A percentile compares a stretch with the other conserved stretches of the same genome.
Evolutionary conservation across 208 protist genomes (phyloP).

Genomic region (Herpetomonas samuelpessoai): DNA sequence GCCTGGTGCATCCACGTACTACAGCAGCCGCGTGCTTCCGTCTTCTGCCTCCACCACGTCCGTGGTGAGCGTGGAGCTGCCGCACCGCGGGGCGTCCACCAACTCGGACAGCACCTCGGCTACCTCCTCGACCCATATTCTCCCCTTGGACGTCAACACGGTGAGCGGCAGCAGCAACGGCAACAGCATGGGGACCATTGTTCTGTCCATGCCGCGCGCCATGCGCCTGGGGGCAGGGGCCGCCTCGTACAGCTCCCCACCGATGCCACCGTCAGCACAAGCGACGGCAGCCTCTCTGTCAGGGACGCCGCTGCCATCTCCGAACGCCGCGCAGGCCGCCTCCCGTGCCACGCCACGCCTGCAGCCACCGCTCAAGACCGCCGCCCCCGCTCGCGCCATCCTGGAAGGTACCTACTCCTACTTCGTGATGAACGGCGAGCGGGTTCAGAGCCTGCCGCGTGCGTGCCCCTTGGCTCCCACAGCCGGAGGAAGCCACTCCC

Average conservation of each 20-base stretch:
- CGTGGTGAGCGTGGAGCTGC: neutral
- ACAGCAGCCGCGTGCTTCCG: neutral
- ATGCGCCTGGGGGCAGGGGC: neutral
- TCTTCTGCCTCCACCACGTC: neutral
- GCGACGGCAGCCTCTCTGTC: neutral
- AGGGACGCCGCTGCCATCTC: no score
- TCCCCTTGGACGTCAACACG: no score
- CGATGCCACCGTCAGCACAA: no score
- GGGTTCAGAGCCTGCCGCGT: neutral
- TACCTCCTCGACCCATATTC: no score
- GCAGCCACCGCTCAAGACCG: neutral
- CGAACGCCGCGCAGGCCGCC: neutral
- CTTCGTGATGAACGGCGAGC: neutral
- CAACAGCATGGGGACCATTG: neutral
- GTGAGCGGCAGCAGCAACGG: neutral
- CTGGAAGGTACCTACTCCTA: neutral
- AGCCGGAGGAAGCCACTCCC: no score
- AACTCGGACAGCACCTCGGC: no score
- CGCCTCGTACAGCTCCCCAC: neutral
- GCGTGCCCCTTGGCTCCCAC: no score
- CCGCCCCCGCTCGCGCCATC: neutral
- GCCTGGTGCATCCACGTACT: conserved; percentile 2
- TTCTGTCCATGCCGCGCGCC: neutral
- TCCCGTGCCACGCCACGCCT: neutral
- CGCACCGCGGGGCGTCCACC: neutral